Conservation (phyloP, 495 filamentous ascomycete genomes). For the Xanthoparmelia taractica region DNA sequence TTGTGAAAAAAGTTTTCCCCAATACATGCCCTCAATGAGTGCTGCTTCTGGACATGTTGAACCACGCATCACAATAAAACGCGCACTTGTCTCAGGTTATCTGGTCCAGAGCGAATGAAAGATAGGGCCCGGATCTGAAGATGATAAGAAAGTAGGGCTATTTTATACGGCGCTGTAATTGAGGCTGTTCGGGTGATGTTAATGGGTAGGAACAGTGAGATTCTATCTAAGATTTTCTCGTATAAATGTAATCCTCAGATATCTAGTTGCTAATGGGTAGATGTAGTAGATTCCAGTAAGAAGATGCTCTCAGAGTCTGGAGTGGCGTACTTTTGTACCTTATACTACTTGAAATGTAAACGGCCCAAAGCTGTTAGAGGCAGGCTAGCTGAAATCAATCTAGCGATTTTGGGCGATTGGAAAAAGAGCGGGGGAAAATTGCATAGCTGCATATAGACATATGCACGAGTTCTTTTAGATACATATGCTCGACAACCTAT, state of each 20-base stretch:
- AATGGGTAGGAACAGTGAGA: background rate
- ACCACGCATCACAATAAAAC: background rate
- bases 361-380: background rate
- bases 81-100: background rate
- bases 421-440: background rate
- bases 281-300: background rate
- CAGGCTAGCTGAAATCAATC: background rate
- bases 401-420: background rate
- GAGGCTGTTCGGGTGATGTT: background rate
- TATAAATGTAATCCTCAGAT: no score
- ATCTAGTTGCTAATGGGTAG: background rate
- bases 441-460: background rate
- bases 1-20: background rate
- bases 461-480: background rate
- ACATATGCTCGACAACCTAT: no score
- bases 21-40: background rate
- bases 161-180: background rate
- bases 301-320: no score
- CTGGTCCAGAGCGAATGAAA: background rate
- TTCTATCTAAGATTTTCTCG: background rate
- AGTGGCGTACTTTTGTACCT: background rate
- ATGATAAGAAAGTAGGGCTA: background rate
- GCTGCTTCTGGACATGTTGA: background rate
- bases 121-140: background rate
- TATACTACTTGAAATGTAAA: no score